Percentiles rank a stretch among this genome's conserved stretches.
phyloP scores from a whole-genome alignment of 2,329 filamentous ascomycete species.

The Dichotomopilus funicola region DNA sequence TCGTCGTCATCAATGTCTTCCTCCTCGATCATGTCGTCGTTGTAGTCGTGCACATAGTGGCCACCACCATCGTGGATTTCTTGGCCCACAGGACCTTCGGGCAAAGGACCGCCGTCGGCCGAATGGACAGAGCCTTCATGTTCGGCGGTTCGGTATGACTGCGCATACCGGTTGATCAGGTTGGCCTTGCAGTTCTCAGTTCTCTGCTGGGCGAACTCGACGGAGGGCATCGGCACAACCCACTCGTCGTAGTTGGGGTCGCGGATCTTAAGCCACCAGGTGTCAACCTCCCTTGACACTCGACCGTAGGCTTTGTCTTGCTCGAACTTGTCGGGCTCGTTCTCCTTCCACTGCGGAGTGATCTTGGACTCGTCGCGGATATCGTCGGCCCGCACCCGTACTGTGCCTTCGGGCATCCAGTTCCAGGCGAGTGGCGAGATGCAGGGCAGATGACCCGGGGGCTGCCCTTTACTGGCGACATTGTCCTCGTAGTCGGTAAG shows the following conservation, averaged over 20 bases:
- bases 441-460: slow-evolving; percentile 43
- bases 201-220: slow-evolving; percentile 52
- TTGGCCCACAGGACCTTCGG: slow-evolving; percentile 19
- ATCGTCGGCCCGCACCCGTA: slow-evolving; percentile 33
- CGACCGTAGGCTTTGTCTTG: slow-evolving; percentile 53
- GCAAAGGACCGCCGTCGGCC: slow-evolving; percentile 30
- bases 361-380: slow-evolving; percentile 34
- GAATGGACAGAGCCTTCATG: slow-evolving; percentile 32
- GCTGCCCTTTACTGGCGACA: slow-evolving; percentile 36
- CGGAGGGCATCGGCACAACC: slow-evolving; percentile 52
- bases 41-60: slow-evolving; percentile 31
- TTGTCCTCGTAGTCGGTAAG: slow-evolving; percentile 49
- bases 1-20: slow-evolving; percentile 68
- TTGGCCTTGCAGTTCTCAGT: slow-evolving; percentile 54
- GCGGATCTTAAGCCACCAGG: slow-evolving; percentile 56
- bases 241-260: slow-evolving; percentile 55
- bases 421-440: slow-evolving; percentile 50
- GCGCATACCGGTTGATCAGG: slow-evolving; percentile 49
- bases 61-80: slow-evolving; percentile 19
- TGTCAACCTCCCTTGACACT: slow-evolving; percentile 58
- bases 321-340: slow-evolving; percentile 50
- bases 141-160: slow-evolving; percentile 38
- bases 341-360: slow-evolving; percentile 44
- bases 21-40: slow-evolving; percentile 54
- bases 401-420: slow-evolving; percentile 41